Evolutionary conservation across 495 filamentous ascomycete species (phyloP), one percentile per base, ranked within the genome.

Genomic region (Penicillium subrubescens): DNA sequence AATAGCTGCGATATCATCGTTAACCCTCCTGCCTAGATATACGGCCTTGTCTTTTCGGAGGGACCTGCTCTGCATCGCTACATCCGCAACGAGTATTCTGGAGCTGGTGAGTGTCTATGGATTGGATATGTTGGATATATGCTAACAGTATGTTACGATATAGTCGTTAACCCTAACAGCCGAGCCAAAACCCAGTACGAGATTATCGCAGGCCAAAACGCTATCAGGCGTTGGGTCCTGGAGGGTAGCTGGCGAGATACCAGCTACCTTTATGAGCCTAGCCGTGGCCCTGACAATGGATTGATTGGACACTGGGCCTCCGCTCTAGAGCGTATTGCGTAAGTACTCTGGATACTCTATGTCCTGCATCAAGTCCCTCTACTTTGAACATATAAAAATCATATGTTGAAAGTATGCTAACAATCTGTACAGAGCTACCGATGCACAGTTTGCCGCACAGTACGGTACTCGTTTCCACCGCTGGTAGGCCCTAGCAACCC

Each of bases 211-310:
- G 54, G 43, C 25, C 23, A 58, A 2, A 58, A 58, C 51, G 52
- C 53, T n/a, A 51, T 63, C 8, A 63, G 58, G 33, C 53, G n/a
- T 31, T 63, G 17, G 61, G 17, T 63, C 10, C 41, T 58, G 3
- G 1, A 4, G 0, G 6, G 6, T 25, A 8, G 44, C 21, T 48
- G 8, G 44, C 21, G 11, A 14, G 21, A 21, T 25, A 8, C 44
- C 8, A 48, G 41, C 41, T 44, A 21, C 5, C 21, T 44, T 6
- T 15, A 44, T 44, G 5, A 44, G 41, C 19, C 41, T 44, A 15
- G 41, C 7, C 4, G 17, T 44, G 17, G 41, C 41, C 41, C 41
- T 44, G 17, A 44, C 6, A 21, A 44, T 44, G 5, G 41, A 5
- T 5, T 19, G 5, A 21, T 44, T 44, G 6, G 41, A 44, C 17